phyloP scores from a whole-genome alignment of 257 asterid genomes.

The Solanum sejunctum region DNA sequence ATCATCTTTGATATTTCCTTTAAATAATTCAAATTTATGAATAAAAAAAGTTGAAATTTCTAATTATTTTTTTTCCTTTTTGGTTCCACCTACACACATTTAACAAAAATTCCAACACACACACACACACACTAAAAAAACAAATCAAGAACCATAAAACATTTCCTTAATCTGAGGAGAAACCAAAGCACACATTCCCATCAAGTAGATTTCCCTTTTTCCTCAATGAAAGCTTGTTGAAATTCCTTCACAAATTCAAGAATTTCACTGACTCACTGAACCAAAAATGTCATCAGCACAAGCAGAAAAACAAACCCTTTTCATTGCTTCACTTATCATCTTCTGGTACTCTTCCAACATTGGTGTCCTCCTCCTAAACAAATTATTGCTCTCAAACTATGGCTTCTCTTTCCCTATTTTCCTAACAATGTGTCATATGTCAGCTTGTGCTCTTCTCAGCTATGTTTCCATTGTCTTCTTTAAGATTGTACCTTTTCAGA shows the following conservation, averaged over 20 bases:
- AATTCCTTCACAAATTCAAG: not conserved
- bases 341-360: slow-evolving; percentile 24
- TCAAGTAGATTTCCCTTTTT: not conserved
- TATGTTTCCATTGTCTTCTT: slow-evolving; percentile 23
- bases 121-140: not conserved
- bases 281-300: not conserved
- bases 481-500: slow-evolving; percentile 24
- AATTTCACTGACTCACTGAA: not conserved
- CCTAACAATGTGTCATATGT: slow-evolving; percentile 31
- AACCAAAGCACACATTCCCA: not conserved
- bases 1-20: not conserved
- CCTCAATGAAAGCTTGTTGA: not conserved
- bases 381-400: slow-evolving; percentile 19
- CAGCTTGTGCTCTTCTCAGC: slow-evolving; percentile 22
- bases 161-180: not conserved
- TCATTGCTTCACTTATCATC: not conserved
- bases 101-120: not conserved
- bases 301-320: not conserved
- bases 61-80: not conserved
- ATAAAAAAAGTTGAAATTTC: not conserved
- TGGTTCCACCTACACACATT: not conserved
- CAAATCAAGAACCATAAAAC: not conserved
- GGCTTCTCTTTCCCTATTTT: slow-evolving; percentile 25
- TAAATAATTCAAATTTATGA: not conserved
- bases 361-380: slow-evolving; percentile 26